Percentiles rank a stretch among this genome's conserved stretches.
phyloP scores from a whole-genome alignment of 768 basidiomycete genomes.

The Amanita pseudoporphyria region DNA sequence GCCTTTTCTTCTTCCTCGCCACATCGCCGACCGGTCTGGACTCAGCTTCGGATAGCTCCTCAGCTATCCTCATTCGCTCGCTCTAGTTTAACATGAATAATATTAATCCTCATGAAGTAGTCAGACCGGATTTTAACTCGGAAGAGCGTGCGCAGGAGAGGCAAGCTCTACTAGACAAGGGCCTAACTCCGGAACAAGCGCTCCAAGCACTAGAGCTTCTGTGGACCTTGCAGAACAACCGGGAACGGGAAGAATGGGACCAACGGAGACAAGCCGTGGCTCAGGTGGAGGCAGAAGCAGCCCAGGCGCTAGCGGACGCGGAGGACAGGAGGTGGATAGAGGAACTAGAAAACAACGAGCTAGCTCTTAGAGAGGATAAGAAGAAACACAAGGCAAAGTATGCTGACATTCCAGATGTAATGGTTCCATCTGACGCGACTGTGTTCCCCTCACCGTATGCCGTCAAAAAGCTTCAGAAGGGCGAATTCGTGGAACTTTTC shows the following conservation, averaged over 20 bases:
- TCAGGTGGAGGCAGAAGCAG: neutral
- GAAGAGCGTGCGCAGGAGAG: neutral
- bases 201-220: neutral
- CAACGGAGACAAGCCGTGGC: neutral
- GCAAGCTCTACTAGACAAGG: neutral
- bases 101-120: neutral
- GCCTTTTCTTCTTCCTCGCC: neutral
- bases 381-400: neutral
- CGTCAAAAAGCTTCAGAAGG: neutral
- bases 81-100: neutral
- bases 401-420: neutral
- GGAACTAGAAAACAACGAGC: neutral
- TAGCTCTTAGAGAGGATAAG: neutral
- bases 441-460: neutral
- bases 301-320: neutral
- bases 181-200: neutral
- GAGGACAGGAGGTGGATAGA: neutral
- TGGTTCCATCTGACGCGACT: neutral
- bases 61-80: neutral
- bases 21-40: neutral
- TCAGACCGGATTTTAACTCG: neutral
- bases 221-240: neutral
- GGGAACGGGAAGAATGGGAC: neutral
- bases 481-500: neutral
- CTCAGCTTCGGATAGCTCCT: neutral